Evolutionary conservation across 2,329 filamentous ascomycete genomes (phyloP).

Genomic region (Leptosphaerulina australis): DNA sequence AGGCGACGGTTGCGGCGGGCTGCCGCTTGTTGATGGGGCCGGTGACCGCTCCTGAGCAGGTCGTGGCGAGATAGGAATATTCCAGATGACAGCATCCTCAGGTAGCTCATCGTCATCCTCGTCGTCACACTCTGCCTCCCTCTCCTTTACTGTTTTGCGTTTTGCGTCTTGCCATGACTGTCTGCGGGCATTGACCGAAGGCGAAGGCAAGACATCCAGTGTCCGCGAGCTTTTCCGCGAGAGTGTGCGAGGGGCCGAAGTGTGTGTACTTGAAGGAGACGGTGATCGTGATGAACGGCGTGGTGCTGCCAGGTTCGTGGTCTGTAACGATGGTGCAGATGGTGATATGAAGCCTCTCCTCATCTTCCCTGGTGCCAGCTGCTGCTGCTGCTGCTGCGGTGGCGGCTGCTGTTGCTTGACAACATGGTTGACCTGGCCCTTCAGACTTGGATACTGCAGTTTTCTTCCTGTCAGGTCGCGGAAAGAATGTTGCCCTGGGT

Average conservation of each 20-base stretch:
- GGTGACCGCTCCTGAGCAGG: constrained; percentile 48
- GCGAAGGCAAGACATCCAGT: constrained; percentile 39
- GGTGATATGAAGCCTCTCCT: constrained; percentile 52
- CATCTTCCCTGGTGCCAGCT: constrained; percentile 49
- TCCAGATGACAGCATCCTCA: constrained; percentile 78
- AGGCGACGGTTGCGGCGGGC: constrained; percentile 35
- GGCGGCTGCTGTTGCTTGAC: constrained; percentile 23
- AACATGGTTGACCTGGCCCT: constrained; percentile 48
- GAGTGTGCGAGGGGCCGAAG: constrained; percentile 37
- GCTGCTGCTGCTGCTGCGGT: constrained; percentile 41
- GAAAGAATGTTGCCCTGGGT: constrained; percentile 10
- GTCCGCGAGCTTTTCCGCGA: constrained; percentile 44
- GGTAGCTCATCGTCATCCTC: constrained; percentile 74
- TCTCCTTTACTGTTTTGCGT: constrained; percentile 70
- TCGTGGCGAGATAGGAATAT: constrained; percentile 77
- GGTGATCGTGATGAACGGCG: constrained; percentile 46
- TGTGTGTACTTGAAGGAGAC: constrained; percentile 41
- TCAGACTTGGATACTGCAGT: constrained; percentile 49
- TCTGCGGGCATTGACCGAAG: constrained; percentile 48
- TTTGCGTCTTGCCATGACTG: constrained; percentile 68
- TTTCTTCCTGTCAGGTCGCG: constrained; percentile 49
- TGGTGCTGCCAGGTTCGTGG: constrained; percentile 39
- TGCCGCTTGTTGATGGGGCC: constrained; percentile 41
- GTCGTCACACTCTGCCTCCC: constrained; percentile 81
- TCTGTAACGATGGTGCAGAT: constrained; percentile 44